Base-by-base conservation (phyloP, 2,329 filamentous ascomycete species). In the Botrytis cinerea region DNA sequence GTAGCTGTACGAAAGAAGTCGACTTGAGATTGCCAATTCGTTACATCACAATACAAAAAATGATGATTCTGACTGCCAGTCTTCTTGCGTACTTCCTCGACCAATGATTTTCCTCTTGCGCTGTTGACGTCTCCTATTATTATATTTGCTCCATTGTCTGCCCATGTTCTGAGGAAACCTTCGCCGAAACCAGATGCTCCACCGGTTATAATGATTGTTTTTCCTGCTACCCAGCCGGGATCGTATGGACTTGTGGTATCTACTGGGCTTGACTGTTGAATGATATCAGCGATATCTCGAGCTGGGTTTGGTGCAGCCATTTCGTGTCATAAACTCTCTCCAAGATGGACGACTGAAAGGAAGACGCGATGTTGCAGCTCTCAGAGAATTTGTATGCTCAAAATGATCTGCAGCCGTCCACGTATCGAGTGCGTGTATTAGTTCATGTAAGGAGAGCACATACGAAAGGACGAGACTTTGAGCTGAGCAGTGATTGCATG, bases 31-130 rank as follows among this genome's bases (percentile, higher is more conserved):
- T 88, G 82, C 89, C 90, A 93, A 75, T 86, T 84, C 1, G 88
- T 89, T 16, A 93, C 90, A 81, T 93, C 87, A 83, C 89, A 91
- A 77, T 86, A 84, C 70, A 89, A 82, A 79, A 88, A 91, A 78
- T 87, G 83, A 74, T 88, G 86, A 40, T 85, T 82, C 69, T 81
- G 76, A 73, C 82, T 84, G 32, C 80, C 83, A 46, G 80, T 83
- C 74, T 78, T 79, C 60, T 83, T 78, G 60, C 86, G 84, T 57
- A 91, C 81, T 43, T 86, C 83, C 20, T 86, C 85, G 14, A 89
- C 85, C 38, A 92, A 83, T 35, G 83, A 80, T 75, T 88, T 84
- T 38, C 90, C 90, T 16, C 83, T 84, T 28, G 81, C 76, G 73
- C 86, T 83, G 78, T 89, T 87, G 78, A 92, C 82, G 80, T 93